These are phyloP conservation scores for Botrytis squamosa DNA, from an alignment of 2,329 filamentous ascomycete species.

Conservation along the genomic window DNA sequence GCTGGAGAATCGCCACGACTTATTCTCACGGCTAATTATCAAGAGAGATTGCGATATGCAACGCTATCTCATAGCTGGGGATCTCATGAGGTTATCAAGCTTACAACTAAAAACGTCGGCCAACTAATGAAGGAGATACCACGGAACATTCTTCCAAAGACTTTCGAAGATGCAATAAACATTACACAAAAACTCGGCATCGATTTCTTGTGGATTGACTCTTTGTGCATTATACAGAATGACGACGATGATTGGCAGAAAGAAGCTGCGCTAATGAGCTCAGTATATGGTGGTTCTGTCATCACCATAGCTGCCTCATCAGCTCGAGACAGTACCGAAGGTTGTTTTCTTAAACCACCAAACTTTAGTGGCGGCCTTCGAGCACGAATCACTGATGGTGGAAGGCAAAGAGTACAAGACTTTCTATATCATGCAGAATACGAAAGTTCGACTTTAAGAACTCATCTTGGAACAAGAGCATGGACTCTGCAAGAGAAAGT, in stretches of 20 bases:
- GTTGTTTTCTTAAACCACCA: background rate
- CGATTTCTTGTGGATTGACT: slow-evolving; percentile 13
- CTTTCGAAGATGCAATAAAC: slow-evolving; percentile 28
- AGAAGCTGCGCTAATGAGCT: slow-evolving; percentile 27
- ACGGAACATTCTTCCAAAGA: slow-evolving; percentile 8
- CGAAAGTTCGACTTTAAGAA: rapidly evolving
- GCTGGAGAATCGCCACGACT: background rate
- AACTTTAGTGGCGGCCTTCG: background rate
- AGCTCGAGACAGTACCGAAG: slow-evolving; percentile 17
- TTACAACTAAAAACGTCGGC: slow-evolving; percentile 9
- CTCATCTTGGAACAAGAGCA: background rate
- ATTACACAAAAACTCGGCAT: slow-evolving; percentile 22
- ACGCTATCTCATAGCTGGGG: slow-evolving; percentile 20
- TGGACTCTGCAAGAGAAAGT: background rate
- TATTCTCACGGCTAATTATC: rapidly evolving
- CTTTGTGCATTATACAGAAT: slow-evolving; percentile 15
- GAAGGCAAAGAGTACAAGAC: background rate
- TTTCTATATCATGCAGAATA: background rate
- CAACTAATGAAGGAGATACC: slow-evolving; percentile 6
- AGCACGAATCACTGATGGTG: background rate
- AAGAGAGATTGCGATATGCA: background rate
- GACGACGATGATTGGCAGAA: slow-evolving; percentile 27
- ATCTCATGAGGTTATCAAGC: background rate
- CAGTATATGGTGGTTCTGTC: slow-evolving; percentile 24
- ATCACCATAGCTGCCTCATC: slow-evolving; percentile 27